A percentile compares a stretch with the other conserved stretches of the same genome.
Evolutionary conservation across 2,329 filamentous ascomycete genomes (phyloP).

Genomic region (Fusarium napiforme): DNA sequence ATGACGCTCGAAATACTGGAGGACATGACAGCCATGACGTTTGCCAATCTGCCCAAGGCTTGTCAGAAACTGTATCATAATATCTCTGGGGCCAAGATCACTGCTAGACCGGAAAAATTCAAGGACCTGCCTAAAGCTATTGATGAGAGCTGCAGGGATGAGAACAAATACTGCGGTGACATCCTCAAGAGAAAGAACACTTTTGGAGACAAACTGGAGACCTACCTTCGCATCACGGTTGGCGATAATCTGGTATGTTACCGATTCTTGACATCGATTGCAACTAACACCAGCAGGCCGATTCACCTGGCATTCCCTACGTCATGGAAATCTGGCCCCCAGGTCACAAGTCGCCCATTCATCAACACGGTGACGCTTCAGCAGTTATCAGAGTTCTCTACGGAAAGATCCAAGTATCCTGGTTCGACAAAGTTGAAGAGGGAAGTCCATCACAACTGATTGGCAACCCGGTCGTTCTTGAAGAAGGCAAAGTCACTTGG

Average conservation of each 20-base stretch:
- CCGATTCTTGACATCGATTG: rapidly evolving
- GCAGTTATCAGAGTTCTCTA: not conserved
- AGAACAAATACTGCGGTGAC: rapidly evolving
- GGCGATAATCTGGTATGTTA: not conserved
- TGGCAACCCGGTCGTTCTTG: not conserved
- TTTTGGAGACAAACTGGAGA: not conserved
- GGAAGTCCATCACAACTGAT: not conserved
- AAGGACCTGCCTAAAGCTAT: not conserved
- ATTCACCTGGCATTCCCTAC: not conserved
- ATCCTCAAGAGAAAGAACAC: rapidly evolving
- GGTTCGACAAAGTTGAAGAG: not conserved
- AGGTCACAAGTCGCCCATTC: not conserved
- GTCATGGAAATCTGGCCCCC: not conserved
- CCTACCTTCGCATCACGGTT: not conserved
- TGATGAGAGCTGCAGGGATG: not conserved
- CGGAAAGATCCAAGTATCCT: not conserved
- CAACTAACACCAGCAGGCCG: not conserved
- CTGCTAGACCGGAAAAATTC: not conserved
- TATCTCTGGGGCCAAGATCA: rapidly evolving
- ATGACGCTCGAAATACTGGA: not conserved
- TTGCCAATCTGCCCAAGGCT: not conserved
- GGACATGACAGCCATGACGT: not conserved
- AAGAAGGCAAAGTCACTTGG: not conserved
- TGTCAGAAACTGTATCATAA: not conserved
- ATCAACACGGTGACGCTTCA: not conserved